Conservation (phyloP, 148 eudicot species). For the Rhododendron kiyosumense region DNA sequence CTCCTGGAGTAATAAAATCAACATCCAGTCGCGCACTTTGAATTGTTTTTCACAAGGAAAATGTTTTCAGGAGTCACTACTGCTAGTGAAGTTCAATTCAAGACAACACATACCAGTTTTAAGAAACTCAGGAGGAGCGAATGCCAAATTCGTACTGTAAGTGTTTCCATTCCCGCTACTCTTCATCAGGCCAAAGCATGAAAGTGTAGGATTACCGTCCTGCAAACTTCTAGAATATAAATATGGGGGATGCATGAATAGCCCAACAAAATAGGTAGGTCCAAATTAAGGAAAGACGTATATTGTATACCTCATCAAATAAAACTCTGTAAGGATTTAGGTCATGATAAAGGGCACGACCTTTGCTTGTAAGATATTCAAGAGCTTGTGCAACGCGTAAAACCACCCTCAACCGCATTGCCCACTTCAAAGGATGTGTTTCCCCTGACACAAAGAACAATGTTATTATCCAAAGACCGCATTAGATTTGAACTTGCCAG, state of each 20-base stretch:
- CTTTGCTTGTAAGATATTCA: constrained; percentile 63
- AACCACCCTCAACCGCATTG: constrained; percentile 70
- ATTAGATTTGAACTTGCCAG: not conserved
- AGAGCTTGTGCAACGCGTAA: constrained; percentile 61
- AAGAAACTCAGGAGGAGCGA: constrained; percentile 70
- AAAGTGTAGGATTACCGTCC: constrained; percentile 68
- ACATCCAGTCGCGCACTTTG: not conserved
- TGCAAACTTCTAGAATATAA: constrained; percentile 23
- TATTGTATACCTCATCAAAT: constrained; percentile 52
- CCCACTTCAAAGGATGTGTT: constrained; percentile 71
- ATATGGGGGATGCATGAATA: constrained; percentile 1
- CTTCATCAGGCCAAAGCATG: constrained; percentile 79
- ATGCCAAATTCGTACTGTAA: constrained; percentile 71
- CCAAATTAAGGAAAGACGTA: not conserved
- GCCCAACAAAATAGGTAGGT: not conserved
- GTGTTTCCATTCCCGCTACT: constrained; percentile 71
- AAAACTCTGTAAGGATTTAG: constrained; percentile 65
- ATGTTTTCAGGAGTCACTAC: not conserved
- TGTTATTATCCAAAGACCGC: not conserved
- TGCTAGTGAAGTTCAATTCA: not conserved
- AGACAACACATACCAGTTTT: constrained; percentile 43
- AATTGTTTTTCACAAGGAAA: not conserved
- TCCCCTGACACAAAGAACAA: constrained; percentile 46
- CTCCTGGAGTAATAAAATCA: not conserved
- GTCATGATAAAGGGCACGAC: constrained; percentile 67